These are phyloP conservation scores for Capsella rubella DNA, from an alignment of 441 rosid genomes.

Conservation along the genomic window DNA sequence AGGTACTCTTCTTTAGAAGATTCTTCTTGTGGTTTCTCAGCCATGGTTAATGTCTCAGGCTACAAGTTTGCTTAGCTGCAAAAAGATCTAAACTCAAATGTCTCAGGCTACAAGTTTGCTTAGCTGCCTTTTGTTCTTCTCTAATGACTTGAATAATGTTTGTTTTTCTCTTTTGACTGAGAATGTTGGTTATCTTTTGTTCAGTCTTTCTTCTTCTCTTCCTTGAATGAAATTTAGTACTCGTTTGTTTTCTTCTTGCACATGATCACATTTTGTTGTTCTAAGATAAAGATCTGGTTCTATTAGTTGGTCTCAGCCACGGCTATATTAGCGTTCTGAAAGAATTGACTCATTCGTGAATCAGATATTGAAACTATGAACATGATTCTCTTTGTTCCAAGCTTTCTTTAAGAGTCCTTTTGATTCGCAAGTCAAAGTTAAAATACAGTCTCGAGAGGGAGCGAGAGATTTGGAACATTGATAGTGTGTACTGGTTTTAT, in stretches of 20 bases:
- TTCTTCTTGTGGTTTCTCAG: constrained; percentile 5
- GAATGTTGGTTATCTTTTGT: not conserved
- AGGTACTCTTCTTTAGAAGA: not conserved
- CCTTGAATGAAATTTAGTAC: not conserved
- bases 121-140: not conserved
- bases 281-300: too few species aligned
- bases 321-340: too few species aligned
- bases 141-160: not conserved
- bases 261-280: not conserved
- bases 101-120: not conserved
- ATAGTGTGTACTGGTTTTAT: too few species aligned
- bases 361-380: too few species aligned
- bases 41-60: not conserved
- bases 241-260: not conserved
- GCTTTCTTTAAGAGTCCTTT: too few species aligned
- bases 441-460: too few species aligned
- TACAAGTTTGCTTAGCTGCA: not conserved
- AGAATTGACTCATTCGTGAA: too few species aligned
- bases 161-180: not conserved
- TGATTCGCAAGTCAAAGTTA: too few species aligned
- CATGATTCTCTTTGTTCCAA: too few species aligned
- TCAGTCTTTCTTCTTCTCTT: not conserved
- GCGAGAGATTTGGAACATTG: too few species aligned
- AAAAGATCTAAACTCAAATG: not conserved
- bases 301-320: too few species aligned